A percentile compares a stretch with the other conserved stretches of the same genome.
These are phyloP conservation scores for Leccinum variicolor DNA, from an alignment of 768 basidiomycete genomes.

Conservation along the genomic window DNA sequence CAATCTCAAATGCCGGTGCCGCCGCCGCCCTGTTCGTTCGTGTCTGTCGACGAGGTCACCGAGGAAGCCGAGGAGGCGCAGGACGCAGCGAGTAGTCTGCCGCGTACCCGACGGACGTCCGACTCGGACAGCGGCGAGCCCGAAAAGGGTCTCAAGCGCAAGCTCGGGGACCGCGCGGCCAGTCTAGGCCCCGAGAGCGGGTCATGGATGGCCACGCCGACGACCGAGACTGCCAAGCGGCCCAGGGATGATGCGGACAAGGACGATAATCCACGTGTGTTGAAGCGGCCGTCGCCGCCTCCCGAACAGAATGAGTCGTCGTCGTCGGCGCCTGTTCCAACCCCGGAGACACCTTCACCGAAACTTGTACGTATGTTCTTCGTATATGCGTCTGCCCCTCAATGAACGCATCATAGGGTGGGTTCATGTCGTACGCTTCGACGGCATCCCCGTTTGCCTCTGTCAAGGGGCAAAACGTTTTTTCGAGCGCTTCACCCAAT, in stretches of 20 bases:
- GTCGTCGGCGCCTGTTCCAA: conserved; percentile 2
- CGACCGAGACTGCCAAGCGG: conserved; percentile 48
- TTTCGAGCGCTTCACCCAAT: conserved; percentile 25
- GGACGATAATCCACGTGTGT: conserved; percentile 60
- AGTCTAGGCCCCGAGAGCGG: conserved; percentile 51
- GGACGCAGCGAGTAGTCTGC: conserved; percentile 24
- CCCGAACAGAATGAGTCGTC: conserved; percentile 44
- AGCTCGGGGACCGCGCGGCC: conserved; percentile 62
- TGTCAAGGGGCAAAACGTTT: conserved; percentile 64
- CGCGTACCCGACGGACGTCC: conserved; percentile 27
- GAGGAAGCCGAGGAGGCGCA: conserved; percentile 32
- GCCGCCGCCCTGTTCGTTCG: conserved; percentile 16
- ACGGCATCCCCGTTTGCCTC: conserved; percentile 69
- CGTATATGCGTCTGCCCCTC: background rate
- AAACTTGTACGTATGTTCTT: conserved; percentile 44
- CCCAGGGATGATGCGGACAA: conserved; percentile 59
- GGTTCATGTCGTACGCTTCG: conserved; percentile 81
- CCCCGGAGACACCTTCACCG: conserved; percentile 31
- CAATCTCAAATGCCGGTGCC: background rate
- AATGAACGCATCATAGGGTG: conserved; percentile 41
- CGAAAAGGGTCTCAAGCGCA: conserved; percentile 69
- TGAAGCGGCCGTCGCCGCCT: conserved; percentile 64
- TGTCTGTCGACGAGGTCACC: conserved; percentile 17
- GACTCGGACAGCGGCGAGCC: conserved; percentile 46
- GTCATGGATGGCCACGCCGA: conserved; percentile 17